Percentiles rank a stretch among this genome's conserved stretches.
Conservation (phyloP, 192 early-diverging fungal genomes). For the Coemansia erecta region DNA sequence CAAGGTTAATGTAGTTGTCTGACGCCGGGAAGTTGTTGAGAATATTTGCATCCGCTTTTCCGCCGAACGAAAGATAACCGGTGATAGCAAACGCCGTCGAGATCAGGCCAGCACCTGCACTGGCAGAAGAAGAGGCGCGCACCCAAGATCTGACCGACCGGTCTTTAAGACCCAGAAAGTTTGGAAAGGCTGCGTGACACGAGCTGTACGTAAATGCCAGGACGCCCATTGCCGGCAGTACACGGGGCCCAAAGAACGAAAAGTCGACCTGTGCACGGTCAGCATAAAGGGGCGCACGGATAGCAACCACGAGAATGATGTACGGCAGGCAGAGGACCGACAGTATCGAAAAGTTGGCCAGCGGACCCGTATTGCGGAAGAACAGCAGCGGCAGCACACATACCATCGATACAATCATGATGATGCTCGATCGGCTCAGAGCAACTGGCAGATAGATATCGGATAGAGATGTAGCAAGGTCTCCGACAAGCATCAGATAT, state of each 20-base stretch:
- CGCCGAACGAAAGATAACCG: conserved; percentile 63
- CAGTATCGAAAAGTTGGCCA: conserved; percentile 56
- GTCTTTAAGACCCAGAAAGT: conserved; percentile 56
- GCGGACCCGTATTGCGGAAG: conserved; percentile 60
- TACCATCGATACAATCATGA: conserved; percentile 26
- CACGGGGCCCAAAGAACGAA: conserved; percentile 55
- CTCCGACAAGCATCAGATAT: conserved; percentile 39
- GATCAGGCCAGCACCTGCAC: conserved; percentile 48
- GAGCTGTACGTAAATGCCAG: conserved; percentile 65
- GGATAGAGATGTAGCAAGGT: conserved; percentile 17
- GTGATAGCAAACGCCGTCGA: conserved; percentile 60
- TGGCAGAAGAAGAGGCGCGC: conserved; percentile 53
- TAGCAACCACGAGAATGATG: conserved; percentile 57
- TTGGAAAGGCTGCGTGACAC: conserved; percentile 61
- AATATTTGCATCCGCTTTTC: conserved; percentile 56
- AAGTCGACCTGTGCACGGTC: conserved; percentile 34
- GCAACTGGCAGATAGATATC: conserved; percentile 22
- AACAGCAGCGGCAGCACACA: conserved; percentile 55
- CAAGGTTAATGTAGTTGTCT: conserved; percentile 59
- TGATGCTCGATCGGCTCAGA: conserved; percentile 7
- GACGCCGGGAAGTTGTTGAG: conserved; percentile 60
- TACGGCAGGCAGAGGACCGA: conserved; percentile 59
- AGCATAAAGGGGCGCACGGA: conserved; percentile 55
- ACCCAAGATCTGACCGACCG: conserved; percentile 53
- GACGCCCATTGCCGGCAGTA: conserved; percentile 62